Evolutionary conservation across 805 yeast species (phyloP).

Genomic region (Nakazawaea ambrosiae): DNA sequence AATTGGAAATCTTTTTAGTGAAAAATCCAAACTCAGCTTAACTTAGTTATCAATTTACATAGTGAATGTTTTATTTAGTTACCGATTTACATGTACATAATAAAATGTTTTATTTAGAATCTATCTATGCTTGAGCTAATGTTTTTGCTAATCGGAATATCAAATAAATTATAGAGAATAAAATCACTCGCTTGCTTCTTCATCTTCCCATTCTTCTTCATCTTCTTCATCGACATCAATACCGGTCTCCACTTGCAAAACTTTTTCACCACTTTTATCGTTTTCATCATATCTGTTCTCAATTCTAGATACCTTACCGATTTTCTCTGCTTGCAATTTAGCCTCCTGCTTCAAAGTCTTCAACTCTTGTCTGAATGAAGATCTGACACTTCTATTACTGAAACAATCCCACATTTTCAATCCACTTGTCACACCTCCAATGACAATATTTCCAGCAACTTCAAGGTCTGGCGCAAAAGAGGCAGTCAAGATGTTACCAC

Average conservation of each 20-base stretch:
- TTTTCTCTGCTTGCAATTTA: slow-evolving; percentile 43
- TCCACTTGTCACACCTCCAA: slow-evolving; percentile 83
- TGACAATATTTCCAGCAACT: slow-evolving; percentile 73
- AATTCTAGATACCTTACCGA: slow-evolving; percentile 64
- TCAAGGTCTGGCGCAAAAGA: slow-evolving; percentile 84
- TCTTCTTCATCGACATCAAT: slow-evolving; percentile 49
- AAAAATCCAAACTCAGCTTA: no score
- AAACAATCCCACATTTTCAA: slow-evolving; percentile 92
- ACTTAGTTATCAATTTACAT: no score
- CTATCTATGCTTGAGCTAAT: no score
- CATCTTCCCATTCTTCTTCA: slow-evolving; percentile 27
- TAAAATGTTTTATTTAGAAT: no score
- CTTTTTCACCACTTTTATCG: slow-evolving; percentile 44
- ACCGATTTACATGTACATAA: no score
- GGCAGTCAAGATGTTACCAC: slow-evolving; percentile 82
- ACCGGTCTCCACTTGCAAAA: slow-evolving; percentile 58
- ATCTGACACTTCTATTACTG: slow-evolving; percentile 72
- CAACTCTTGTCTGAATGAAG: slow-evolving; percentile 56
- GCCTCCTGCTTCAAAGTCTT: slow-evolving; percentile 48
- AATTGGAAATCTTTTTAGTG: no score
- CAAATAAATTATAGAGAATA: no score
- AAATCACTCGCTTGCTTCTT: no score
- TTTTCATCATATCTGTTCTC: slow-evolving; percentile 56
- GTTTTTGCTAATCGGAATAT: no score
- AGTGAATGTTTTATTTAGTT: no score